phyloP scores from a whole-genome alignment of 2,329 filamentous ascomycete genomes.

The Thelonectria blattea region DNA sequence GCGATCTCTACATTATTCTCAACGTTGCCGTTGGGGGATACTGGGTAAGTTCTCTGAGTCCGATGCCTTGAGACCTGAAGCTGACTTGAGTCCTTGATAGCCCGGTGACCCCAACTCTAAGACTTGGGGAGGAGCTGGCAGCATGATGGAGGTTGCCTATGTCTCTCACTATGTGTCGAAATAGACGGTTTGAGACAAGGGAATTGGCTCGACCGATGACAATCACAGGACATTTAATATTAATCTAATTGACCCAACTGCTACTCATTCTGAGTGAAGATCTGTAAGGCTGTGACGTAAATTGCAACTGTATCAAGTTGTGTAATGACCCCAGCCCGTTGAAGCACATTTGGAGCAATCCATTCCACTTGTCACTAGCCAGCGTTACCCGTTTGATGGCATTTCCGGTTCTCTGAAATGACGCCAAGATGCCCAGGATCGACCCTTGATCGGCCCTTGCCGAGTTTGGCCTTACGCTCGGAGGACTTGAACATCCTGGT shows the following conservation, averaged over 20 bases:
- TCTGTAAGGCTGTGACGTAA: too few relatives aligned
- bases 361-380: too few relatives aligned
- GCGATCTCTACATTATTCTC: constrained; percentile 57
- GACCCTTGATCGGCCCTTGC: neutral
- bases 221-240: too few relatives aligned
- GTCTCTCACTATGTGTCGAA: constrained; percentile 44
- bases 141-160: constrained; percentile 55
- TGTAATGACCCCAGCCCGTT: too few relatives aligned
- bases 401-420: too few relatives aligned
- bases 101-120: constrained; percentile 54
- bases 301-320: too few relatives aligned
- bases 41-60: constrained; percentile 49
- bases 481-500: neutral
- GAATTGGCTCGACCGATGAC: neutral
- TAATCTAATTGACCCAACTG: too few relatives aligned
- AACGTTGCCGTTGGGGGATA: constrained; percentile 63
- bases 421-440: neutral
- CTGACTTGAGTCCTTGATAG: constrained; percentile 42
- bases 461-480: neutral
- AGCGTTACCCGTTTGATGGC: too few relatives aligned
- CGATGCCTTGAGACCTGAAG: neutral
- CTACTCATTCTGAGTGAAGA: too few relatives aligned
- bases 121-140: constrained; percentile 51
- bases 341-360: too few relatives aligned
- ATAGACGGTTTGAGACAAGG: neutral